These are phyloP conservation scores for Breynia disticha DNA, from an alignment of 441 rosid species.

Conservation along the genomic window DNA sequence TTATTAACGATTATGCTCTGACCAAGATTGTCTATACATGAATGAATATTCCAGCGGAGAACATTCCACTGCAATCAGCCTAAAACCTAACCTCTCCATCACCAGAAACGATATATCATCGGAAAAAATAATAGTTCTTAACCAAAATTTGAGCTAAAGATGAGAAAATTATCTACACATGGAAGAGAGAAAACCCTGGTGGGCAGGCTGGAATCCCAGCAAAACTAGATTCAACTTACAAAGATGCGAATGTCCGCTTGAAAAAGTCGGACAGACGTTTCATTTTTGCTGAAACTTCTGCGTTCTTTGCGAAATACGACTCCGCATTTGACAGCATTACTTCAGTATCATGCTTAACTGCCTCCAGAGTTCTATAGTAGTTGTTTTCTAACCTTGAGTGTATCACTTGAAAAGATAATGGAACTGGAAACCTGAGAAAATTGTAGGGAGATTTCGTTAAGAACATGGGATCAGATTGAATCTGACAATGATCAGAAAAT, in stretches of 20 bases:
- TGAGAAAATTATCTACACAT: slow-evolving; percentile 19
- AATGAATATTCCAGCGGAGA: slow-evolving; percentile 22
- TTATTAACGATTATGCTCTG: slow-evolving; percentile 1
- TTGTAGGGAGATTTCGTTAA: background rate
- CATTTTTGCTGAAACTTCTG: slow-evolving; percentile 46
- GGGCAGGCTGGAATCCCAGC: slow-evolving; percentile 7
- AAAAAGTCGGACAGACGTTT: slow-evolving; percentile 56
- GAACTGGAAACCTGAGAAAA: slow-evolving; percentile 76
- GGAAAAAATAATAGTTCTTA: slow-evolving; percentile 5
- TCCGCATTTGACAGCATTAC: slow-evolving; percentile 70
- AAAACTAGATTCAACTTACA: slow-evolving; percentile 26
- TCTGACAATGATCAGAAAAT: background rate
- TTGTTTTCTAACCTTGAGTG: slow-evolving; percentile 66
- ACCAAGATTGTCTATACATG: slow-evolving; percentile 22
- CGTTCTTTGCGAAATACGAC: slow-evolving; percentile 47
- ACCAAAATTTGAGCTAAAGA: slow-evolving; percentile 14
- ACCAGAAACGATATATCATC: background rate
- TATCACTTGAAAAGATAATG: slow-evolving; percentile 62
- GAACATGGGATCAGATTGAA: background rate
- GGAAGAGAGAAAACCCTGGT: background rate
- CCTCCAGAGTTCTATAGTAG: slow-evolving; percentile 76
- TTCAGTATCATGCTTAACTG: slow-evolving; percentile 60
- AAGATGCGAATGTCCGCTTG: slow-evolving; percentile 32
- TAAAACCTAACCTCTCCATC: slow-evolving; percentile 1
- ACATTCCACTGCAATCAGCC: slow-evolving; percentile 21